phyloP scores from a whole-genome alignment of 2,329 filamentous ascomycete genomes.

The Trichocomaceae sp. region DNA sequence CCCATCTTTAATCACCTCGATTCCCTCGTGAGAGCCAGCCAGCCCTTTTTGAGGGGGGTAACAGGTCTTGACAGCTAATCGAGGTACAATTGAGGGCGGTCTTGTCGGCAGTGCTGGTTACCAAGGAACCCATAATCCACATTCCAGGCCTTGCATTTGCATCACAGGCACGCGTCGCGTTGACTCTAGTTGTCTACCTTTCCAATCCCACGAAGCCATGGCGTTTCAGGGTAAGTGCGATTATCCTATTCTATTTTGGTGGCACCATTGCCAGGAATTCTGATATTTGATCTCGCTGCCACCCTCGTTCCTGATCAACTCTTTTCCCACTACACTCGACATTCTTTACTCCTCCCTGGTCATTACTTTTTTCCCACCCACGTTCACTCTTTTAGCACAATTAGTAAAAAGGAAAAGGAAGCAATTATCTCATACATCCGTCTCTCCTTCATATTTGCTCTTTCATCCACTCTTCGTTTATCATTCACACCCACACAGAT shows the following conservation, averaged over 20 bases:
- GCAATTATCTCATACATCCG: slow-evolving; percentile 9
- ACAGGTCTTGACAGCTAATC: slow-evolving; percentile 5
- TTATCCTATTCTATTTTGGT: slow-evolving; percentile 21
- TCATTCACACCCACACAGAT: slow-evolving; percentile 4
- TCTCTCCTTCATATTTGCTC: slow-evolving; percentile 12
- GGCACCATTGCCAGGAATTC: slow-evolving; percentile 27
- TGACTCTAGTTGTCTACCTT: slow-evolving; percentile 17
- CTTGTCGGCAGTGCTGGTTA: slow-evolving; percentile 28
- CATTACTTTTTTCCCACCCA: slow-evolving; percentile 11
- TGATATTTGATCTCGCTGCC: slow-evolving; percentile 37
- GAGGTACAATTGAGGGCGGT: slow-evolving; percentile 13
- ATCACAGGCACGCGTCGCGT: slow-evolving; percentile 34
- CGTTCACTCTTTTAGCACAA: slow-evolving; percentile 15
- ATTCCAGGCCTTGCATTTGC: slow-evolving; percentile 37
- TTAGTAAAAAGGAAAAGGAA: background rate
- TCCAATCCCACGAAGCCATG: slow-evolving; percentile 28
- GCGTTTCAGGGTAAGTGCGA: slow-evolving; percentile 34
- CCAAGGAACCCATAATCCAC: slow-evolving; percentile 34
- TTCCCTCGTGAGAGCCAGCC: slow-evolving; percentile 12
- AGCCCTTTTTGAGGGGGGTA: slow-evolving; percentile 11
- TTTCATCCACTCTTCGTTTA: slow-evolving; percentile 17
- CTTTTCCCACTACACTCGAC: slow-evolving; percentile 19
- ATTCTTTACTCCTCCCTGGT: slow-evolving; percentile 22
- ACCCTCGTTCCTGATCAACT: slow-evolving; percentile 21
- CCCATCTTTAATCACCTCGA: slow-evolving; percentile 7